Percentiles rank a stretch among this genome's conserved stretches.
These are phyloP conservation scores for Puccinia polysora DNA, from an alignment of 1,284 basidiomycete species.

Conservation along the genomic window DNA sequence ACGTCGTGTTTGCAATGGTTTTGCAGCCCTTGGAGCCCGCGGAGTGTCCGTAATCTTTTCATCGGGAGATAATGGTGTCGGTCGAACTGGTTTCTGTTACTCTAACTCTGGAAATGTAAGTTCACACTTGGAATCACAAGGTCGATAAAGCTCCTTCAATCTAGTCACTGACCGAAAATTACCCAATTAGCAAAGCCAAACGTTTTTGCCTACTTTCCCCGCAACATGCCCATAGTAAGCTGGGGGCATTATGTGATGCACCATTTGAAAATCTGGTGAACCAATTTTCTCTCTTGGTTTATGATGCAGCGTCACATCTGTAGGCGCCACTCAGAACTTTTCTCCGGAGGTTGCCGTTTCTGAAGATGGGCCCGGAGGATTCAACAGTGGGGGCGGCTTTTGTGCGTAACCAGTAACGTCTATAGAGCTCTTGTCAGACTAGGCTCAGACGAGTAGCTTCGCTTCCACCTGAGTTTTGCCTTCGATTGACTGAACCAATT, in stretches of 20 bases:
- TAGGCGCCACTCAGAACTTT: slow-evolving; percentile 50
- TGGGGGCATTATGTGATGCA: neutral
- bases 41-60: slow-evolving; percentile 55
- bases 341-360: slow-evolving; percentile 49
- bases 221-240: slow-evolving; percentile 44
- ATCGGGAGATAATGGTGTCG: slow-evolving; percentile 51
- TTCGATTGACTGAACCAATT: slow-evolving; percentile 26
- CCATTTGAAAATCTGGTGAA: neutral
- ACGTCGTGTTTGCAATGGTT: slow-evolving; percentile 52
- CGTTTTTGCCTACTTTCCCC: slow-evolving; percentile 33
- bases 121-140: neutral
- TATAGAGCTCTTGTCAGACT: neutral
- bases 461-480: slow-evolving; percentile 18
- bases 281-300: neutral
- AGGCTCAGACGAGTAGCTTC: neutral
- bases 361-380: slow-evolving; percentile 27
- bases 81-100: slow-evolving; percentile 25
- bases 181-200: neutral
- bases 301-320: slow-evolving; percentile 45
- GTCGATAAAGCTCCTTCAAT: too few relatives aligned
- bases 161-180: neutral
- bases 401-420: slow-evolving; percentile 17
- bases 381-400: slow-evolving; percentile 37
- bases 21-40: slow-evolving; percentile 53
- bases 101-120: slow-evolving; percentile 17